A percentile compares a stretch with the other conserved stretches of the same genome.
Evolutionary conservation across 2,329 filamentous ascomycete species (phyloP).

Genomic region (Tolypocladium pustulatum): DNA sequence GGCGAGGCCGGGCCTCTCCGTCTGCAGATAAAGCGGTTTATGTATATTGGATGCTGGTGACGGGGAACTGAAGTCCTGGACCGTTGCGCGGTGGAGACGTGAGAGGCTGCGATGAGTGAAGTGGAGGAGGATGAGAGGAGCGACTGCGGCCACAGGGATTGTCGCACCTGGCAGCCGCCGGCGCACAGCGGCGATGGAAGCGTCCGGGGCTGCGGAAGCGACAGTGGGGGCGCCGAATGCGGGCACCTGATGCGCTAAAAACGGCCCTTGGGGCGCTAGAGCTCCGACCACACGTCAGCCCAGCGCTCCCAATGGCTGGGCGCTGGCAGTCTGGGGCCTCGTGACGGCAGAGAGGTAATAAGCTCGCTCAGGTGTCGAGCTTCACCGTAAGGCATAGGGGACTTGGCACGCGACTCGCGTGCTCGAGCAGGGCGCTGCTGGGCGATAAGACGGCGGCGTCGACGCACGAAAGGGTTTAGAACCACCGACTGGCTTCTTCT

Average conservation of each 20-base stretch:
- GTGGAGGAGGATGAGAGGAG: not conserved
- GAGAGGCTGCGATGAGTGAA: not conserved
- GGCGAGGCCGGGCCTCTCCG: slow-evolving; percentile 17
- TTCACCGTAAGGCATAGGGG: too few species aligned
- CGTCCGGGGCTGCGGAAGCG: not conserved
- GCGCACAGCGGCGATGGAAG: not conserved
- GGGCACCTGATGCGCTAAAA: slow-evolving; percentile 2
- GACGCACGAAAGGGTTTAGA: not conserved
- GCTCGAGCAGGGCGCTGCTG: not conserved
- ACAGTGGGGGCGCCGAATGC: not conserved
- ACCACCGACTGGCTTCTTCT: too few species aligned
- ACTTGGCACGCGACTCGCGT: not conserved
- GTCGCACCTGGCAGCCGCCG: not conserved
- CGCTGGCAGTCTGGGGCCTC: not conserved
- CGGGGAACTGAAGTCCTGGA: too few species aligned
- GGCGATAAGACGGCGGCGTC: not conserved
- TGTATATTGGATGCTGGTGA: not conserved
- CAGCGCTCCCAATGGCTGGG: not conserved
- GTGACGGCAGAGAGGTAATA: not conserved
- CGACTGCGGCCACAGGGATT: not conserved
- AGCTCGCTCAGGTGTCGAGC: not conserved
- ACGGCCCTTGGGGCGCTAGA: not conserved
- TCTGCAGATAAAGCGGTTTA: not conserved
- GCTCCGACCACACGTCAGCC: not conserved
- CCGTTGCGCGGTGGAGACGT: not conserved